A percentile compares a stretch with the other conserved stretches of the same genome.
phyloP scores from a whole-genome alignment of 2,329 filamentous ascomycete species.

The Fusarium acutatum region DNA sequence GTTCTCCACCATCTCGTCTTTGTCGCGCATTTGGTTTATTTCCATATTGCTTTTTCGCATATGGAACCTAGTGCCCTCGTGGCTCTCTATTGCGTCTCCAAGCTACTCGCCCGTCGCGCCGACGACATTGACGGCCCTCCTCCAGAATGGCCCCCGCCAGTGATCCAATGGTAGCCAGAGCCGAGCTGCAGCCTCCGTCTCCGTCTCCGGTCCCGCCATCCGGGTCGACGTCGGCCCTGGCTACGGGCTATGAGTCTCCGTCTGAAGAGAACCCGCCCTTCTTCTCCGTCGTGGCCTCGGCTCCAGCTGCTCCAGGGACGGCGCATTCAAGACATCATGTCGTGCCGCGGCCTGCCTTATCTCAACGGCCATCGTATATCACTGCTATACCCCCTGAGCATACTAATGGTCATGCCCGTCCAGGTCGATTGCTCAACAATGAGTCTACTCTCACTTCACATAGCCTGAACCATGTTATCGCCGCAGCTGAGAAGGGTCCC shows the following conservation, averaged over 20 bases:
- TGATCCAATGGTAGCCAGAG: slow-evolving; percentile 42
- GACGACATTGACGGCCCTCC: slow-evolving; percentile 55
- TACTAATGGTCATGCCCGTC: not conserved
- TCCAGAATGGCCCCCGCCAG: slow-evolving; percentile 48
- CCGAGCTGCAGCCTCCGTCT: slow-evolving; percentile 17
- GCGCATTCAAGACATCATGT: not conserved
- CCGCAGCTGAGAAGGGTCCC: slow-evolving; percentile 40
- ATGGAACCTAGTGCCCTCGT: slow-evolving; percentile 58
- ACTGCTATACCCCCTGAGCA: slow-evolving; percentile 12
- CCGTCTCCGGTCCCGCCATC: not conserved
- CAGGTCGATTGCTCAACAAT: slow-evolving; percentile 14
- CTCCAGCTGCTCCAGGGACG: slow-evolving; percentile 3
- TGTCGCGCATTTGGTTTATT: slow-evolving; percentile 62
- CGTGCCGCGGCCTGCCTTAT: slow-evolving; percentile 16
- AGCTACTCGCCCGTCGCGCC: slow-evolving; percentile 56
- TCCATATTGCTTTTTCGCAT: slow-evolving; percentile 59
- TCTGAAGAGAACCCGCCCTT: slow-evolving; percentile 46
- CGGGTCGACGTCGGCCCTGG: not conserved
- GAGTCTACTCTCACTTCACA: slow-evolving; percentile 22
- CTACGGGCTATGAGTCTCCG: slow-evolving; percentile 50
- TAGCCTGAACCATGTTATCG: slow-evolving; percentile 48
- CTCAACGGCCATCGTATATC: slow-evolving; percentile 31
- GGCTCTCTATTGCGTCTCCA: slow-evolving; percentile 58
- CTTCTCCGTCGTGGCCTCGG: slow-evolving; percentile 31
- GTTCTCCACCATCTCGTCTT: slow-evolving; percentile 62